A percentile compares a stretch with the other conserved stretches of the same genome.
Conservation (phyloP, 805 yeast species). For the Debaryomyces maramus region DNA sequence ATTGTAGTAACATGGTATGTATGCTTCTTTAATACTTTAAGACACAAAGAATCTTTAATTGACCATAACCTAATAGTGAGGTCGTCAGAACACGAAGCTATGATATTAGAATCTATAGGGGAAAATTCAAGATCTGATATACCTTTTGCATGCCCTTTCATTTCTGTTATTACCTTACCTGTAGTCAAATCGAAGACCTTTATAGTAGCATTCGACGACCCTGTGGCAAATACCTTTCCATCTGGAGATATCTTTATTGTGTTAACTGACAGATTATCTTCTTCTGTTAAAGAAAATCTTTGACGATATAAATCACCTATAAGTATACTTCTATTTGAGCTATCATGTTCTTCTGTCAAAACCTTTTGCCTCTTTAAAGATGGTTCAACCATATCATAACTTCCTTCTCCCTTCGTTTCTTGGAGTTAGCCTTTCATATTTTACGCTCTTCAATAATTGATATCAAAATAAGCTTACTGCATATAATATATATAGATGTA, state of each 20-base stretch:
- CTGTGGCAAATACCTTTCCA: slow-evolving; percentile 56
- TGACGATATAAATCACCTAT: slow-evolving; percentile 5
- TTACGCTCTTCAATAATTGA: no score
- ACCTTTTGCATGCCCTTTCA: slow-evolving; percentile 66
- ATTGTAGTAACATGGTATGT: slow-evolving; percentile 81
- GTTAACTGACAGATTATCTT: slow-evolving; percentile 27
- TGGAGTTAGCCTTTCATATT: no score
- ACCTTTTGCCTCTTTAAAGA: slow-evolving; percentile 3
- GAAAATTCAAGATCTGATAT: slow-evolving; percentile 78
- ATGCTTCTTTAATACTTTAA: slow-evolving; percentile 66
- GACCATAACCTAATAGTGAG: slow-evolving; percentile 75
- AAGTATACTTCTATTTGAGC: not conserved
- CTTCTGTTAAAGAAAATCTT: slow-evolving; percentile 4
- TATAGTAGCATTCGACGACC: slow-evolving; percentile 33
- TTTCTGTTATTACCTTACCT: slow-evolving; percentile 32
- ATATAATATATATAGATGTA: no score
- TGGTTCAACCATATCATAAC: slow-evolving; percentile 6
- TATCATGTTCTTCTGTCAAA: not conserved
- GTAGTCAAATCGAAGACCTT: slow-evolving; percentile 21
- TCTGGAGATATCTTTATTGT: slow-evolving; percentile 62
- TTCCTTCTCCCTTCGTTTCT: not conserved
- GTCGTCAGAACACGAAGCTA: slow-evolving; percentile 90
- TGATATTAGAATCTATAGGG: slow-evolving; percentile 60
- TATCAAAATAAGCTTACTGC: no score
- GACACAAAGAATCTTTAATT: slow-evolving; percentile 48